A percentile compares a stretch with the other conserved stretches of the same genome.
These are phyloP conservation scores for Ustilago sp. DNA, from an alignment of 1,284 basidiomycete species.

Conservation along the genomic window DNA sequence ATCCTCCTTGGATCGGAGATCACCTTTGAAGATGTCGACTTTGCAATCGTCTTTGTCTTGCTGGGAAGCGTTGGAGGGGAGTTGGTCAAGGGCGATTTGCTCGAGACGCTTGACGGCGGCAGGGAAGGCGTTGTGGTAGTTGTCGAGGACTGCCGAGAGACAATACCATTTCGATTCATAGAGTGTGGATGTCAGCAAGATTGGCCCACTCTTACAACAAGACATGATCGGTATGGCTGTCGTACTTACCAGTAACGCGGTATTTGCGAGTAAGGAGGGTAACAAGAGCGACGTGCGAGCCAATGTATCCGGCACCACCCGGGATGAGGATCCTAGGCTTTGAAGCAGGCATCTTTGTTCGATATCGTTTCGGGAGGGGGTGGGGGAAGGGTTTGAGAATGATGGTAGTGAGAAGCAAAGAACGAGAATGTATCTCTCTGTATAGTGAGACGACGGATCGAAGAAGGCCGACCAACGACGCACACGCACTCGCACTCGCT, in stretches of 20 bases:
- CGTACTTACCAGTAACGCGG: conserved; percentile 75
- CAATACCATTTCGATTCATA: too few relatives aligned
- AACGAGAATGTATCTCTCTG: background rate
- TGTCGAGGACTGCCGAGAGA: conserved; percentile 59
- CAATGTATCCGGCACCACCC: conserved; percentile 72
- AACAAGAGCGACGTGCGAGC: conserved; percentile 88
- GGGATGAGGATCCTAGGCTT: conserved; percentile 67
- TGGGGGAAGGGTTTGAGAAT: background rate
- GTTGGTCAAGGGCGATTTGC: conserved; percentile 79
- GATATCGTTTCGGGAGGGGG: conserved; percentile 8
- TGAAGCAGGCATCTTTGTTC: conserved; percentile 34
- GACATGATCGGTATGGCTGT: background rate
- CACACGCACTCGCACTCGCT: background rate
- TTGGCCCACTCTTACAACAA: too few relatives aligned
- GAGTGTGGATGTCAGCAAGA: too few relatives aligned
- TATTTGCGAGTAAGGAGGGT: conserved; percentile 87
- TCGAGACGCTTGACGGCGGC: conserved; percentile 79
- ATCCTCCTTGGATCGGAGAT: conserved; percentile 60
- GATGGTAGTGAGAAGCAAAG: conserved; percentile 2
- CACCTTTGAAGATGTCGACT: conserved; percentile 74
- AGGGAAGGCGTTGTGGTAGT: conserved; percentile 86
- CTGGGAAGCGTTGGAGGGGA: conserved; percentile 77
- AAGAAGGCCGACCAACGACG: background rate
- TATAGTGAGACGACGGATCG: background rate
- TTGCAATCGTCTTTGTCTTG: conserved; percentile 78